A percentile compares a stretch with the other conserved stretches of the same genome.
These are phyloP conservation scores for Fistulinella staudtii DNA, from an alignment of 1,284 basidiomycete genomes.

Conservation along the genomic window DNA sequence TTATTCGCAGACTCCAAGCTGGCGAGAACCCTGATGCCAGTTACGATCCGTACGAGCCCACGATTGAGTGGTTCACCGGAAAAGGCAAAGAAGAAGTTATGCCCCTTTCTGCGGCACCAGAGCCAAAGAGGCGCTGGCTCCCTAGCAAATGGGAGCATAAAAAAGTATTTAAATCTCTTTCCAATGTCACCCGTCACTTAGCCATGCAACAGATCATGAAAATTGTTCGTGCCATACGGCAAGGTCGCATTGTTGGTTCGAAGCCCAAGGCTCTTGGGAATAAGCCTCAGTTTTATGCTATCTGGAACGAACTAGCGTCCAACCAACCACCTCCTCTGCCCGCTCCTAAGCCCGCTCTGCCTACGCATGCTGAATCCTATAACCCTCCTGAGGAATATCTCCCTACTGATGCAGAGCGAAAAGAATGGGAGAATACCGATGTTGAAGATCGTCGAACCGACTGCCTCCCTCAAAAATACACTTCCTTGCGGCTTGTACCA, in stretches of 20 bases:
- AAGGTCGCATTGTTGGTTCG: slow-evolving; percentile 89
- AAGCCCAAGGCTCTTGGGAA: slow-evolving; percentile 75
- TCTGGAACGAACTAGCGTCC: slow-evolving; percentile 81
- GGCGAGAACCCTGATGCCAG: slow-evolving; percentile 89
- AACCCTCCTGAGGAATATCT: slow-evolving; percentile 98
- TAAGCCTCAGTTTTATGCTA: slow-evolving; percentile 80
- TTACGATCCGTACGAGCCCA: slow-evolving; percentile 93
- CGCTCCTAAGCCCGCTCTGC: slow-evolving; percentile 88
- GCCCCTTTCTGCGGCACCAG: slow-evolving; percentile 88
- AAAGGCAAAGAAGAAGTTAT: slow-evolving; percentile 92
- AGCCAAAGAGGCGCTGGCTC: slow-evolving; percentile 96
- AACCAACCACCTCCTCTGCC: slow-evolving; percentile 79
- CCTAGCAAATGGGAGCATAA: slow-evolving; percentile 99
- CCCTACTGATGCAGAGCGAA: slow-evolving; percentile 82
- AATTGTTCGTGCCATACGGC: slow-evolving; percentile 96
- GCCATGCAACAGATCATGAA: slow-evolving; percentile 83
- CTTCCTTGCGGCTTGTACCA: slow-evolving; percentile 84
- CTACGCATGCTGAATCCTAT: slow-evolving; percentile 93
- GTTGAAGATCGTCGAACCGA: slow-evolving; percentile 90
- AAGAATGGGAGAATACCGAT: slow-evolving; percentile 83
- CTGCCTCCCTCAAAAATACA: slow-evolving; percentile 87
- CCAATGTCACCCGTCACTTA: slow-evolving; percentile 7
- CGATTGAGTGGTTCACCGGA: slow-evolving; percentile 95
- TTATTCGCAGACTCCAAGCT: slow-evolving; percentile 87
- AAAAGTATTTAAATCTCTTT: slow-evolving; percentile 62